Base-by-base conservation (phyloP, 345 rosid species). In the Populus deltoides region DNA sequence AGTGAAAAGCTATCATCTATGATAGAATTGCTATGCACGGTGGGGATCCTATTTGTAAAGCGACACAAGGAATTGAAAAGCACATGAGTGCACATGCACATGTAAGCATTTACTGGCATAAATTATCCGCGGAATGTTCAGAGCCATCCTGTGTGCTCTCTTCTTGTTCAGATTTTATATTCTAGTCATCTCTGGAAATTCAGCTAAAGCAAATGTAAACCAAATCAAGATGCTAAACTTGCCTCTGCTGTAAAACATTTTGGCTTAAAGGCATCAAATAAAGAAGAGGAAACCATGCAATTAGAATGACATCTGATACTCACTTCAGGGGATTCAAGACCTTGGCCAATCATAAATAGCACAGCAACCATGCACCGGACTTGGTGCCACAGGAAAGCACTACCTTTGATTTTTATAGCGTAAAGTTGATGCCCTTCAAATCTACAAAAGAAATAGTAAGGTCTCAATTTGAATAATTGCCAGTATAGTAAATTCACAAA, bases 371-470 rank as follows among this genome's bases (percentile, higher is more conserved):
- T 92, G 86, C 94, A 90, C 39, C 99, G 92, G 77, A 95, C 89
- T 78, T 95, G 99, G 84, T 95, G 99, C 98, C 97, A 92, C 72
- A 93, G 82, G 86, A 95, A 95, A 76, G 99, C 97, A 79, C 92
- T 93, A 71, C 99, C 99, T 83, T 81, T 88, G 78, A 95, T 82
- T 85, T 86, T 90, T 78, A 93, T 85, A 55, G 80, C 89, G 78
- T 80, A 91, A 38, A 95, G 94, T 86, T 90, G 89, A 82, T 71
- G 84, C 73, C 89, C 97, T 73, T 86, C 88, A 68, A 77, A 86
- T 74, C 99, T 95, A 88, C 75, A 75, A 72, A 75, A 2, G 83
- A 51, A 81, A 83, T 36, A 72, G 33, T 55, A 61, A 51, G 68
- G 25, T 66, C 24, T 61, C 59, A 62, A 70, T 72, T 53, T 53